Percentiles rank a stretch among this genome's conserved stretches.
phyloP scores from a whole-genome alignment of 345 rosid genomes.

The Citrus hindsii region DNA sequence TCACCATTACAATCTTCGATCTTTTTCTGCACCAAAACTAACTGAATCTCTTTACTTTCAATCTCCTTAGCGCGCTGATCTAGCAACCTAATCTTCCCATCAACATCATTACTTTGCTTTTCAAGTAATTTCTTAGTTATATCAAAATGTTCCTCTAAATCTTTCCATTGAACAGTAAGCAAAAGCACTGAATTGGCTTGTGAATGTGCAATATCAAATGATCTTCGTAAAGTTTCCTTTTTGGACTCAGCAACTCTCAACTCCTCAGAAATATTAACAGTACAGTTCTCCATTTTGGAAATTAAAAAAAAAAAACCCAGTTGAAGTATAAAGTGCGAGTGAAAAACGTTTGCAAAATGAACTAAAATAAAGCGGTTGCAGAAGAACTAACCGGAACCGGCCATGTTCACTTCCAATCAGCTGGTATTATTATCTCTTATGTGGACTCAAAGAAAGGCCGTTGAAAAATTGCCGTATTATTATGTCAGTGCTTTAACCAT shows the following conservation, averaged over 20 bases:
- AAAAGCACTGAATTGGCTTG: not conserved
- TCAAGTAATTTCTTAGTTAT: not conserved
- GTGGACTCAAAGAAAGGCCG: too few relatives aligned
- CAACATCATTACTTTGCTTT: not conserved
- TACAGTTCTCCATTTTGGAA: not conserved
- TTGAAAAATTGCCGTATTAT: too few relatives aligned
- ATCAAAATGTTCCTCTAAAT: conserved; percentile 3
- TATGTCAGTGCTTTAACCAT: too few relatives aligned
- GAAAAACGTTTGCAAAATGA: too few relatives aligned
- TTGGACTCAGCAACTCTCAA: not conserved
- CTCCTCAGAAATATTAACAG: not conserved
- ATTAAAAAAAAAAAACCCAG: not conserved
- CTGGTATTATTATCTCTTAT: too few relatives aligned
- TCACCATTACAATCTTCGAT: conserved; percentile 5
- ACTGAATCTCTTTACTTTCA: conserved; percentile 1
- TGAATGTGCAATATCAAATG: not conserved
- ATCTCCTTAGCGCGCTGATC: not conserved
- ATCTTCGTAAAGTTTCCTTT: not conserved
- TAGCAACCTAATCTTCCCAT: not conserved
- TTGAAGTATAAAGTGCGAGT: not conserved
- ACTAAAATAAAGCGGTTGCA: too few relatives aligned
- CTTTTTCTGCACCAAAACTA: not conserved
- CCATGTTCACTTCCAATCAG: too few relatives aligned
- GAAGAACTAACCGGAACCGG: too few relatives aligned
- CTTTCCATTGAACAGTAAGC: not conserved